Evolutionary conservation across 2,329 filamentous ascomycete species (phyloP), one percentile per base, ranked within the genome.

Genomic region (Fusarium newnesense): DNA sequence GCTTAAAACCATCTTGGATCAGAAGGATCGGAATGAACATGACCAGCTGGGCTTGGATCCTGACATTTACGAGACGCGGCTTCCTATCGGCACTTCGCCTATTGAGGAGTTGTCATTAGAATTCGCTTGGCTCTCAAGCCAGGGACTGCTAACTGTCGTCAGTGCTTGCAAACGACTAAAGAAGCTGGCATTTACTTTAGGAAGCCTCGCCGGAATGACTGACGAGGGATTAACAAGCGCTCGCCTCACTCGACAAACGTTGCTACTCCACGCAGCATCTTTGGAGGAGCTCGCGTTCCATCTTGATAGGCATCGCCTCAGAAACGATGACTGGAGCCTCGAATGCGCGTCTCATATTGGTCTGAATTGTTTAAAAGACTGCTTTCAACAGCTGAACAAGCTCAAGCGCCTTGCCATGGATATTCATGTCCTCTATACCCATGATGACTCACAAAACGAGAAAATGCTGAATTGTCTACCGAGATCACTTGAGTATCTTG

Each of bases 111-210:
- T 63, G 10, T 10, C 60, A 7, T 3, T 63, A 11, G 34, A 26
- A 2, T 1, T 15, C 2, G 4, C 19, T 7, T 16, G 16, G 4
- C n/a, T 62, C 9, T 18, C 30, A 1, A 8, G 2, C 24, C 6
- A 21, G 4, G 42, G 53, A 5, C n/a, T 63, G 0, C 15, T 60
- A 1, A 59, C 42, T 2, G 10, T 63, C 5, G 7, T 46, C 8
- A 19, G 53, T 4, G 19, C 60, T 1, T 63, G 60, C 8, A 28
- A 44, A 5, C 24, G n/a, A 12, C 36, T 63, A 1, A 47, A 8
- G 10, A 60, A 47, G 9, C 26, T 63, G 4, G 32, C 10, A 6
- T 26, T 57, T 2, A 24, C 21, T 15, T 39, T 13, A 5, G 16
- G 12, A 15, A 49, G n/a, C 6, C 18, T 15, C 16, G 11, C 11